Evolutionary conservation across 2,329 filamentous ascomycete species (phyloP).

Genomic region (Zymoseptoria ardabiliae): DNA sequence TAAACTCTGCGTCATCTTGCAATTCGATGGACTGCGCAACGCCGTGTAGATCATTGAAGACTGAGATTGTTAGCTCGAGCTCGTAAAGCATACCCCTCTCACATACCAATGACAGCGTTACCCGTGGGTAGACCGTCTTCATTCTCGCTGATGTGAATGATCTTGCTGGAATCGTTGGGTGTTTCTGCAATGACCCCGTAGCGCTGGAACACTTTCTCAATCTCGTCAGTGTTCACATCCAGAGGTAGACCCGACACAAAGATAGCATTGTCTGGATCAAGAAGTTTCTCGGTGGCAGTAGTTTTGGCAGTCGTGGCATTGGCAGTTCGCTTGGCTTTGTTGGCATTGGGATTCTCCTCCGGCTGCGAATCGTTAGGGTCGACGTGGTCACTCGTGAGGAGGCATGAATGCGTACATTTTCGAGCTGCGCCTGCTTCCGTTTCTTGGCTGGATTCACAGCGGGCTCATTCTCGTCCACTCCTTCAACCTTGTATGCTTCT

Average conservation of each 20-base stretch:
- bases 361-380: background rate
- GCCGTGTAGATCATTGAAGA: constrained; percentile 94
- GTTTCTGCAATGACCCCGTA: constrained; percentile 90
- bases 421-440: constrained; percentile 33
- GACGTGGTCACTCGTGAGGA: background rate
- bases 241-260: constrained; percentile 83
- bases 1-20: constrained; percentile 74
- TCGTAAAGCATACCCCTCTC: background rate
- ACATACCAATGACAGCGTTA: constrained; percentile 63
- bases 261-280: constrained; percentile 72
- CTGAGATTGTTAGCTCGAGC: constrained; percentile 27
- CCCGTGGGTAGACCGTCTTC: constrained; percentile 81
- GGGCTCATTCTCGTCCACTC: constrained; percentile 49
- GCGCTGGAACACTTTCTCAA: constrained; percentile 77
- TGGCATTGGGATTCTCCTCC: constrained; percentile 1
- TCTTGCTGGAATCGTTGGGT: constrained; percentile 76
- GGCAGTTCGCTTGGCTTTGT: constrained; percentile 6
- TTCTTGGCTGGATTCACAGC: constrained; percentile 31
- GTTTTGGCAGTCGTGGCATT: background rate
- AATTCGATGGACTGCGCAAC: constrained; percentile 77
- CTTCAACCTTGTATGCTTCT: constrained; percentile 53
- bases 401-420: constrained; percentile 20
- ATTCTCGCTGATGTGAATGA: constrained; percentile 89
- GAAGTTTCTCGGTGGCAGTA: constrained; percentile 16
- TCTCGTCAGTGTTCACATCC: constrained; percentile 72